Conservation (phyloP, 306 rosid genomes). For the Lupinus albus region DNA sequence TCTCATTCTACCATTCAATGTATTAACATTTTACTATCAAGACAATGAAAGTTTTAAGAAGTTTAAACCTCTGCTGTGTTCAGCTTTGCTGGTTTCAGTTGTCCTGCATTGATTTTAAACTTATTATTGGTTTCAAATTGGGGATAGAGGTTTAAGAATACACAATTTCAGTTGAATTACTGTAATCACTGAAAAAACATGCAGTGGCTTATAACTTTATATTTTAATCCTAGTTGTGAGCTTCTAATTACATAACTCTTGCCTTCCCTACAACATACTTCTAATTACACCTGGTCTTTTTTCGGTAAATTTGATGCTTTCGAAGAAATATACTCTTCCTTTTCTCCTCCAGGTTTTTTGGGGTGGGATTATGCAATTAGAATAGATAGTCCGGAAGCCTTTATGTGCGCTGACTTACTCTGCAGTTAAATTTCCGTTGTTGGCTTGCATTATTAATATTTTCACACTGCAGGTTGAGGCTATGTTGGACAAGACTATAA, state of each 20-base stretch:
- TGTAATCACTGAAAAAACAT: neutral
- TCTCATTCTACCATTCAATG: neutral
- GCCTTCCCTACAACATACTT: neutral
- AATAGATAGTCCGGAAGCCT: neutral
- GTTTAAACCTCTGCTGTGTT: constrained; percentile 15
- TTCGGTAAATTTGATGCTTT: neutral
- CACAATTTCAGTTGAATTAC: constrained; percentile 13
- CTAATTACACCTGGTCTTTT: neutral
- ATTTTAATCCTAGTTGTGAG: neutral
- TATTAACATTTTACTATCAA: constrained; percentile 21
- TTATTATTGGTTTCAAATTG: constrained; percentile 19
- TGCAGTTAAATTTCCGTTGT: constrained; percentile 16
- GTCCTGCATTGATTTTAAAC: constrained; percentile 11
- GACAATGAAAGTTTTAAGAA: constrained; percentile 8
- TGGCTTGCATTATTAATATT: constrained; percentile 36
- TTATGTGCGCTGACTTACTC: neutral
- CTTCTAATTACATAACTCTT: constrained; percentile 7
- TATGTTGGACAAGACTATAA: constrained; percentile 93
- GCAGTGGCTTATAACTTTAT: neutral
- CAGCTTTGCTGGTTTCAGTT: constrained; percentile 30
- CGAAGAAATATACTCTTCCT: neutral
- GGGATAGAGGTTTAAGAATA: constrained; percentile 19
- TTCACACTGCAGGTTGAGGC: constrained; percentile 78
- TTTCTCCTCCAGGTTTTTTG: neutral
- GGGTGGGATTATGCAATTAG: neutral